Evolutionary conservation across 306 rosid species (phyloP), one percentile per base, ranked within the genome.

Genomic region (Gleditsia sinensis): DNA sequence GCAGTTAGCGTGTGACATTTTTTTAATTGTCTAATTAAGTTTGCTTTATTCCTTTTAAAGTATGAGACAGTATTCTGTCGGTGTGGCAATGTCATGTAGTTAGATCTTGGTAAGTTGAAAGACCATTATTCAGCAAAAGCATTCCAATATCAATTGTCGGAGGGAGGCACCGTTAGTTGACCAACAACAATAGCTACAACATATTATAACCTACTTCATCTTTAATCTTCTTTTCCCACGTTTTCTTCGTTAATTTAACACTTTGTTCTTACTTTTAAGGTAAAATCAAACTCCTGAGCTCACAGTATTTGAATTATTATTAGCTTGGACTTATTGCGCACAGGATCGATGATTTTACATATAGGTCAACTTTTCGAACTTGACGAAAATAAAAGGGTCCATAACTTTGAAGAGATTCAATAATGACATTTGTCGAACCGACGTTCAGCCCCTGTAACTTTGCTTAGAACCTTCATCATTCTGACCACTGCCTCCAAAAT

Each of bases 91-190:
- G 62, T 71, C 49, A 51, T 24, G 24, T 21, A 34, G 71, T 69
- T 58, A 30, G 43, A 64, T 48, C 19, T 12, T 75, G 78, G 60
- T 39, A 64, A 69, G 34, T 75, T 69, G 17, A 75, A 81, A 78
- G 65, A 55, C 79, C 66, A 71, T 80, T 54, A 73, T 77, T 71
- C 33, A 53, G 73, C 76, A 56, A 78, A 78, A 71, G 82, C 68
- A 70, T 71, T 11, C 78, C 80, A 71, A 78, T 50, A 61, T 64
- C 61, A 28, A 17, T 57, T 86, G 85, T 86, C 79, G 81, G 83
- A 53, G 67, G 81, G 83, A 53, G 67, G 68, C 78, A 63, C 74
- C 76, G n/a, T 57, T 73, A 28, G 84, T 78, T 83, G 90, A 86
- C 87, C 84, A 70, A 55, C 6, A 37, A 17, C 46, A n/a, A n/a